Base-by-base conservation (phyloP, 352 stramenopile species). In the Phytopythium ostracodes region DNA sequence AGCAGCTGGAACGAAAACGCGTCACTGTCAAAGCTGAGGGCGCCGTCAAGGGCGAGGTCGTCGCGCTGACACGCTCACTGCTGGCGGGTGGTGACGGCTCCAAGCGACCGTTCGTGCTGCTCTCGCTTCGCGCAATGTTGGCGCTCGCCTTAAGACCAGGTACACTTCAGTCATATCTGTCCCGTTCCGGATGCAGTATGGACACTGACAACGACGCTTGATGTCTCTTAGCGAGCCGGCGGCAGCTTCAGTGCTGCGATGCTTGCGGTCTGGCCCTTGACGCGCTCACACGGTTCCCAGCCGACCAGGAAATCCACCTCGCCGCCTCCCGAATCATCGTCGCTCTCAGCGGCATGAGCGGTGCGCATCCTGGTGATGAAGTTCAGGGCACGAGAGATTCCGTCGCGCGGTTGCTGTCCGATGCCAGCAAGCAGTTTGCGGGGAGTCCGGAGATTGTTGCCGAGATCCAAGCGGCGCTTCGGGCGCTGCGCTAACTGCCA, bases 161-260 rank as follows among this genome's bases (percentile, higher is more conserved):
- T 53, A 36, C 47, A 11, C 2, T 22, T 8, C 4, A 18, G 22
- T 51, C 5, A 27, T 11, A 22, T 4, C 14, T 51, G 4, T 51
- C 18, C 6, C 43, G 43, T 1, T 1, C 4, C 11, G 43, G 43
- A 27, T 11, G 40, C 40, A 46, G 40, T 46, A 18, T 22, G 20
- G 43, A 22, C 20, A 22, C 43, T 33, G 12, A 35, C 46, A 15
- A 46, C 1, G n/a, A 15, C 4, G 46, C 3, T 53, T 14, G 22
- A 12, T 6, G 47, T 7, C 12, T 36, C 12, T 7, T 29, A 70
- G 14, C 36, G 31, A 31, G 38, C 66, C n/a, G 36, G 50, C 10
- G 54, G 22, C 65, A 63, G 18, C 60, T 72, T 2, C 46, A 56
- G n/a, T 62, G 65, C 36, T 54, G 56, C 11, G 65, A 62, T 6